phyloP scores from a whole-genome alignment of 2,329 filamentous ascomycete genomes.

The Trichoderma sp. region DNA sequence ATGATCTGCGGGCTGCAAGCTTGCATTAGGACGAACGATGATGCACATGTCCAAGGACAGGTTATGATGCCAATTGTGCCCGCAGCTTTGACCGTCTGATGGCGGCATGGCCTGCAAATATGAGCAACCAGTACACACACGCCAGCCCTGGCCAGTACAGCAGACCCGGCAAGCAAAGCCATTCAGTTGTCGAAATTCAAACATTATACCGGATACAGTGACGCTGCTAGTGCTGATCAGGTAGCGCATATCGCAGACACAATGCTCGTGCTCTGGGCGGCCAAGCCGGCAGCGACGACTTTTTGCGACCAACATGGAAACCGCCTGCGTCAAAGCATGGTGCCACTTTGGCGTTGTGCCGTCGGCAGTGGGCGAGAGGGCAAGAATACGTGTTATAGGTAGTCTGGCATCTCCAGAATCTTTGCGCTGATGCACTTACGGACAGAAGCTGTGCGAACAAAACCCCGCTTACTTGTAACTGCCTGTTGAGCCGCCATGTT shows the following conservation, averaged over 20 bases:
- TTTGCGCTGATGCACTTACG: not conserved
- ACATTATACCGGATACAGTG: not conserved
- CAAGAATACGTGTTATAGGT: not conserved
- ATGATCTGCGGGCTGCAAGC: not conserved
- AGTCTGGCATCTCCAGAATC: not conserved
- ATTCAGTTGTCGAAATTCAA: not conserved
- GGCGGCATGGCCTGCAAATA: not conserved
- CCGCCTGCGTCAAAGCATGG: not conserved
- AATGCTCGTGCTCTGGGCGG: not conserved
- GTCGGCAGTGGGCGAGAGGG: not conserved
- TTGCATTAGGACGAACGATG: not conserved
- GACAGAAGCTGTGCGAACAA: not conserved
- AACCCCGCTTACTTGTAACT: not conserved
- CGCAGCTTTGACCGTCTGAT: not conserved
- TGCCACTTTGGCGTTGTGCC: not conserved
- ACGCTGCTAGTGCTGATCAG: slow-evolving; percentile 1
- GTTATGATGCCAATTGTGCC: not conserved
- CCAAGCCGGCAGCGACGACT: not conserved
- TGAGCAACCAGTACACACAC: not conserved
- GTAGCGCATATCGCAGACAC: not conserved
- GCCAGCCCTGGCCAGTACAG: not conserved
- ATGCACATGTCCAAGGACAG: not conserved
- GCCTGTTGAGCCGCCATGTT: not conserved
- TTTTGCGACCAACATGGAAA: slow-evolving; percentile 5
- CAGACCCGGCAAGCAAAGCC: not conserved